Evolutionary conservation across 2,329 filamentous ascomycete species (phyloP).

Genomic region (Scorias spongiosa): DNA sequence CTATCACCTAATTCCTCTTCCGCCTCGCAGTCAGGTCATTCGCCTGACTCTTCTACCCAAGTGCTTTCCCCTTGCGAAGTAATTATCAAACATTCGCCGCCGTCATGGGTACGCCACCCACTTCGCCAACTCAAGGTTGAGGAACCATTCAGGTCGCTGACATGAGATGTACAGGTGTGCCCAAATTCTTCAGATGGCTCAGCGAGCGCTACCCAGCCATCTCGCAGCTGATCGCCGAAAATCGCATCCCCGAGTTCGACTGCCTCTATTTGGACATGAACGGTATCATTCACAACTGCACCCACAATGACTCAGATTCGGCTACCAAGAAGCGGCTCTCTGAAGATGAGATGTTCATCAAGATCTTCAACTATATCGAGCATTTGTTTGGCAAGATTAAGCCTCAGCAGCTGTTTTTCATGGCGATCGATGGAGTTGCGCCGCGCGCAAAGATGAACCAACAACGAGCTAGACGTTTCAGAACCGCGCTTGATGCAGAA

Average conservation of each 20-base stretch:
- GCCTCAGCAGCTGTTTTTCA: slow-evolving; percentile 96
- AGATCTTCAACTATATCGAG: slow-evolving; percentile 99
- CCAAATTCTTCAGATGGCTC: slow-evolving; percentile 98
- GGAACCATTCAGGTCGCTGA: background rate
- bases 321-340: slow-evolving; percentile 83
- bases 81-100: slow-evolving; percentile 9
- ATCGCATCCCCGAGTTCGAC: slow-evolving; percentile 97
- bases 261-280: slow-evolving; percentile 98
- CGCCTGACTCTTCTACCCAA: slow-evolving; percentile 1
- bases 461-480: slow-evolving; percentile 85
- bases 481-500: slow-evolving; percentile 84
- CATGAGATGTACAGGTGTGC: slow-evolving; percentile 43
- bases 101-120: slow-evolving; percentile 17
- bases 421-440: slow-evolving; percentile 96
- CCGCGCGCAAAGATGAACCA: slow-evolving; percentile 99
- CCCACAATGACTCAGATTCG: slow-evolving; percentile 89
- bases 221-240: slow-evolving; percentile 95
- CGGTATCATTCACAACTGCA: slow-evolving; percentile 98
- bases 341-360: slow-evolving; percentile 98
- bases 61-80: background rate
- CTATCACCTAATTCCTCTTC: slow-evolving; percentile 9
- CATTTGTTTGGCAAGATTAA: slow-evolving; percentile 98
- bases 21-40: slow-evolving; percentile 1
- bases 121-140: slow-evolving; percentile 1
- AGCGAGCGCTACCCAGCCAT: slow-evolving; percentile 97